Conservation (phyloP, 371 early-diverging fungal species). For the Mucor racemosus region DNA sequence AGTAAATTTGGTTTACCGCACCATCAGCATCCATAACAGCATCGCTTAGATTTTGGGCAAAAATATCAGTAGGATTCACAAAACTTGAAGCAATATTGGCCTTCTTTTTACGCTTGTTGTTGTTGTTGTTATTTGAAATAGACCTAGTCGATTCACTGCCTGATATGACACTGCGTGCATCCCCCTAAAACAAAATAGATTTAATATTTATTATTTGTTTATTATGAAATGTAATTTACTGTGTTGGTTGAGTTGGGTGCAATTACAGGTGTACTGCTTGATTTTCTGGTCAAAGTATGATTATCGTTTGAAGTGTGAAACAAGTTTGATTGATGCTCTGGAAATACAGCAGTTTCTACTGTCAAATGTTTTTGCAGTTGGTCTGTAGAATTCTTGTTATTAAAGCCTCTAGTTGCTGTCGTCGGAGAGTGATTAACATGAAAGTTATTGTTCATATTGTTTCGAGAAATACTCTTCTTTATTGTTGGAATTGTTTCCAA, state of each 20-base stretch:
- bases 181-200: conserved; percentile 12
- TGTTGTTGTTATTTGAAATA: neutral
- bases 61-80: conserved; percentile 46
- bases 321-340: conserved; percentile 18
- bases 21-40: conserved; percentile 54
- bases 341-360: conserved; percentile 25
- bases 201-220: conserved; percentile 10
- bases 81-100: conserved; percentile 22
- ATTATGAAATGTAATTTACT: neutral
- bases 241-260: conserved; percentile 1
- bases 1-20: conserved; percentile 1
- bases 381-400: conserved; percentile 1
- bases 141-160: conserved; percentile 31
- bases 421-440: conserved; percentile 2
- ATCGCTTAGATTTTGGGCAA: conserved; percentile 52
- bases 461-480: conserved; percentile 21
- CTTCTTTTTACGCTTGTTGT: conserved; percentile 17
- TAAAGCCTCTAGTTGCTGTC: neutral
- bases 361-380: conserved; percentile 7
- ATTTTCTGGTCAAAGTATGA: conserved; percentile 2
- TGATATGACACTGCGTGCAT: conserved; percentile 22
- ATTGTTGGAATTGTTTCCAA: conserved; percentile 1
- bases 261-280: conserved; percentile 9
- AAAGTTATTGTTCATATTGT: conserved; percentile 8
- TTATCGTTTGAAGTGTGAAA: neutral